These are phyloP conservation scores for Tausonia pullulans DNA, from an alignment of 1,284 basidiomycete species.

Conservation along the genomic window DNA sequence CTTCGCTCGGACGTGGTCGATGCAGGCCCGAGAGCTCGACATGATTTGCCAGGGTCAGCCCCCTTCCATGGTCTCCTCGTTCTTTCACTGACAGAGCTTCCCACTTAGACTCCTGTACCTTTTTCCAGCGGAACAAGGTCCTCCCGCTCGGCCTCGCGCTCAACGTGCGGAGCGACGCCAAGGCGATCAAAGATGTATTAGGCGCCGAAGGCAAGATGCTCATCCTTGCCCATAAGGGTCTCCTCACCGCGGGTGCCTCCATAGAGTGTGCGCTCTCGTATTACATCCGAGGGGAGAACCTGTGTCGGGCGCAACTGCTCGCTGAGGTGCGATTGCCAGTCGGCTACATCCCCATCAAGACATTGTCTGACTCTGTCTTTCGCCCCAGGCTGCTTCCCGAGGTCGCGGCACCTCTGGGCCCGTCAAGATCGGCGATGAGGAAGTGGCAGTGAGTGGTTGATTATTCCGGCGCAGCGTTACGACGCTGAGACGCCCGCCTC, in stretches of 20 bases:
- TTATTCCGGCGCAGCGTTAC: too few relatives aligned
- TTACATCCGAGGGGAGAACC: constrained; percentile 22
- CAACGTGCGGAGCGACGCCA: constrained; percentile 14
- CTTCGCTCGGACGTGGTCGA: constrained; percentile 20
- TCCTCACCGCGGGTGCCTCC: constrained; percentile 20
- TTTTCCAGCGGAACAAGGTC: constrained; percentile 18
- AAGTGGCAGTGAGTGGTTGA: constrained; percentile 15
- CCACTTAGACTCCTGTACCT: constrained; percentile 21
- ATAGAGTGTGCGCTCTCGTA: constrained; percentile 23
- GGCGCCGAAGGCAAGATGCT: constrained; percentile 19
- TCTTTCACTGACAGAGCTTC: background rate
- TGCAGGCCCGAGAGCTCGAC: constrained; percentile 17
- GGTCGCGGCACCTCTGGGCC: constrained; percentile 20
- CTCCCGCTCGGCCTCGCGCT: constrained; percentile 18
- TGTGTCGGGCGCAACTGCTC: constrained; percentile 21
- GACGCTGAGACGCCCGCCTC: too few relatives aligned
- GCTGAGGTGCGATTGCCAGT: constrained; percentile 16
- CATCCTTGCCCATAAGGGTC: constrained; percentile 21
- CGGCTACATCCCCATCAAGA: too few relatives aligned
- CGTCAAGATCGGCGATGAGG: constrained; percentile 21
- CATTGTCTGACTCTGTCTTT: background rate
- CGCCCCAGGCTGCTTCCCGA: constrained; percentile 14
- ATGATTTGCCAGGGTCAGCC: constrained; percentile 22
- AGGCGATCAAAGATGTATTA: constrained; percentile 12
- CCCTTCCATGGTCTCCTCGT: background rate